Base-by-base conservation (phyloP, 768 basidiomycete species). In the Suillus occidentalis region DNA sequence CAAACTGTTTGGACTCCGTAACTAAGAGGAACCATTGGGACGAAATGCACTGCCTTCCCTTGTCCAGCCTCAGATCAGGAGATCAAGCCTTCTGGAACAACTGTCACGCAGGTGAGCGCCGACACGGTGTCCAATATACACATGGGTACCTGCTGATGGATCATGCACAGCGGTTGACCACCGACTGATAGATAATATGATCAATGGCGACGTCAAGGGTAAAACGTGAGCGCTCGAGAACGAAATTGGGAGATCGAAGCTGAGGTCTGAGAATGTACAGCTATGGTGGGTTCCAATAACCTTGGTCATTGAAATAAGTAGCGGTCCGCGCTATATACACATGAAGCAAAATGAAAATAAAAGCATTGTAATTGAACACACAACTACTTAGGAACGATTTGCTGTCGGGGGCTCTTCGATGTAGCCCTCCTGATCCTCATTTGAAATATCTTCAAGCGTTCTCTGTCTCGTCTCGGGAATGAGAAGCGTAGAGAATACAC, bases 401-500 rank as follows among this genome's bases (percentile, higher is more conserved):
- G 10, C 18, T 34, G 9, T 18, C 28, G 22, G 9, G 5, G 3
- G 18, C 2, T 20, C 58, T 59, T 0, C 34, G 42, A 90, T 78
- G 75, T 91, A 92, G 37, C 80, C 77, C 0, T 87, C 79, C 67
- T 92, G 90, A 13, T 83, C 78, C 72, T 93, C 91, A 70, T 87
- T 86, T 13, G 91, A 92, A 25, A 92, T 80, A 18, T 89, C 88
- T 77, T 93, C 91, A 22, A 93, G 82, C 6, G 84, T 74, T 75
- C 70, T 78, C 49, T 80, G 78, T 75, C 86, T 95, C 55, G 94
- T 94, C 79, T 95, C 94, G 42, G 90, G 90, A 13, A 95, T 73
- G 16, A 94, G 83, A 18, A 93, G 77, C 0, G 92, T 94, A 8
- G 94, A 92, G 79, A 88, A 84, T 65, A 94, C 82, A 53, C 93